Evolutionary conservation across 768 basidiomycete genomes (phyloP).

Genomic region (Tricholomella constricta): DNA sequence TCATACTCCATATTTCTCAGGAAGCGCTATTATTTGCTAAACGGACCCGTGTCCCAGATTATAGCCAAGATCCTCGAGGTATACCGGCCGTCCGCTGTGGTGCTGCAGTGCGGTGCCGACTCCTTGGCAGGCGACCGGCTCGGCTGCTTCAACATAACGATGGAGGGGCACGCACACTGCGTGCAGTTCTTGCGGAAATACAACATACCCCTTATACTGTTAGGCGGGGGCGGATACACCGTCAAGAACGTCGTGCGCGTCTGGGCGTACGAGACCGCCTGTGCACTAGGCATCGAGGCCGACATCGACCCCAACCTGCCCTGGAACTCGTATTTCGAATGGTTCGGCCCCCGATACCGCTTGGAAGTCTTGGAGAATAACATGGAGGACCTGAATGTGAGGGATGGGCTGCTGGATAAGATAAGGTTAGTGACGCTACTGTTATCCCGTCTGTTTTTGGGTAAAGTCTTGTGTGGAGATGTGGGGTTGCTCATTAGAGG

Average conservation of each 20-base stretch:
- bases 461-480: no score
- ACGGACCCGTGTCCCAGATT: slow-evolving; percentile 53
- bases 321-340: slow-evolving; percentile 92
- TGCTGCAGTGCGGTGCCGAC: slow-evolving; percentile 95
- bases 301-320: slow-evolving; percentile 77
- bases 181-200: slow-evolving; percentile 83
- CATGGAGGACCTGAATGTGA: slow-evolving; percentile 90
- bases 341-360: slow-evolving; percentile 94
- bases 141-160: slow-evolving; percentile 93
- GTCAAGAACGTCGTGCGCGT: slow-evolving; percentile 93
- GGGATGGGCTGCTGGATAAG: slow-evolving; percentile 76
- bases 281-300: slow-evolving; percentile 85
- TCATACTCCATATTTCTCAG: neutral
- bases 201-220: slow-evolving; percentile 83
- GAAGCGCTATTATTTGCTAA: no score
- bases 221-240: slow-evolving; percentile 97
- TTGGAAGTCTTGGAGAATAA: slow-evolving; percentile 91
- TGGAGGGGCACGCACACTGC: slow-evolving; percentile 93
- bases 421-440: slow-evolving; percentile 60
- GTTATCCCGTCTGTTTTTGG: no score
- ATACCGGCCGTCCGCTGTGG: slow-evolving; percentile 82
- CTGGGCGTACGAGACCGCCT: slow-evolving; percentile 97
- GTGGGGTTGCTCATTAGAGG: no score
- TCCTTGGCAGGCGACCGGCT: slow-evolving; percentile 94
- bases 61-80: slow-evolving; percentile 85